A percentile compares a stretch with the other conserved stretches of the same genome.
phyloP scores from a whole-genome alignment of 2,329 filamentous ascomycete genomes.

The Decorospora gaudefroyi region DNA sequence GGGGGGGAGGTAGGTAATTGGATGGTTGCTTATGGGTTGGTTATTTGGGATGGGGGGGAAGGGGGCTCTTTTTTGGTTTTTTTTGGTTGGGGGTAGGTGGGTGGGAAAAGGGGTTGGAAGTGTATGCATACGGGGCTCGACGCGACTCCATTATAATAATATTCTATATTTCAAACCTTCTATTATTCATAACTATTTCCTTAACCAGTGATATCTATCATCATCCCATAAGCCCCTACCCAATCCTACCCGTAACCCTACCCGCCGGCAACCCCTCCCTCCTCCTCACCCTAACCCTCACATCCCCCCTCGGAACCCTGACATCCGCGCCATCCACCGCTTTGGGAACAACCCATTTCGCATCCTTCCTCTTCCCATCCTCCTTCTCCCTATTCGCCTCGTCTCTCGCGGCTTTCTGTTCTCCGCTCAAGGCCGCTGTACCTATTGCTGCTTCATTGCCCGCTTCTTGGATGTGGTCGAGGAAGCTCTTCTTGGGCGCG shows the following conservation, averaged over 20 bases:
- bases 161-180: no score
- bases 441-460: conserved; percentile 37
- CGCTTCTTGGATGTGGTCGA: conserved; percentile 42
- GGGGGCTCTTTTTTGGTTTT: neutral
- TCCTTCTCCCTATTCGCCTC: conserved; percentile 15
- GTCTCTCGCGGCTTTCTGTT: conserved; percentile 15
- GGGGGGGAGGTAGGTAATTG: neutral
- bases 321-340: conserved; percentile 54
- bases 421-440: conserved; percentile 27
- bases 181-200: no score
- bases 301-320: conserved; percentile 57
- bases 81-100: conserved; percentile 1
- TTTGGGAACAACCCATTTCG: conserved; percentile 57
- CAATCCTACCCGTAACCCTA: conserved; percentile 19
- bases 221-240: conserved; percentile 6
- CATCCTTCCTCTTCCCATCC: conserved; percentile 15
- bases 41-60: neutral
- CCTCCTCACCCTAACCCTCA: conserved; percentile 59
- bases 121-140: neutral
- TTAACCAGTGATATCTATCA: neutral
- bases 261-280: conserved; percentile 30
- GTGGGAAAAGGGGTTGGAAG: conserved; percentile 1
- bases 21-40: neutral
- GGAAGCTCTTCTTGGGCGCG: conserved; percentile 41
- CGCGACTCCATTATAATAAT: neutral